A percentile compares a stretch with the other conserved stretches of the same genome.
Evolutionary conservation across 2,329 filamentous ascomycete genomes (phyloP).

Genomic region (Ophiocordyceps camponoti-saundersi): DNA sequence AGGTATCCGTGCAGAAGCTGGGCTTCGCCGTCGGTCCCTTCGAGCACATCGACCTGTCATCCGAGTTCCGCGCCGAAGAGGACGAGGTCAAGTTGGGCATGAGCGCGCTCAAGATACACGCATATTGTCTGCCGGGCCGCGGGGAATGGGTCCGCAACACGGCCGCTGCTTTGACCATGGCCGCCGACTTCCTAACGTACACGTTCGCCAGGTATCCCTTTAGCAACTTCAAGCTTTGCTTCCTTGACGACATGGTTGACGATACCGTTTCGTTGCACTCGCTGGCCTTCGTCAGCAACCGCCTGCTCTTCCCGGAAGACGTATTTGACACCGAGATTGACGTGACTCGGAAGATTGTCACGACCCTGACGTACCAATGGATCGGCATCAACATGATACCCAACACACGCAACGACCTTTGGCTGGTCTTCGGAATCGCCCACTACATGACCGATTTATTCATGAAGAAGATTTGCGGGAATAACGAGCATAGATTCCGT

Average conservation of each 20-base stretch:
- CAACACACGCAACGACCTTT: slow-evolving; percentile 63
- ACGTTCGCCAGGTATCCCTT: slow-evolving; percentile 86
- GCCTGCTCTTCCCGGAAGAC: slow-evolving; percentile 68
- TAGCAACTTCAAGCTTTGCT: slow-evolving; percentile 80
- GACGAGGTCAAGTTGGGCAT: slow-evolving; percentile 82
- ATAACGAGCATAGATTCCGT: slow-evolving; percentile 85
- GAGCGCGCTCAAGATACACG: slow-evolving; percentile 76
- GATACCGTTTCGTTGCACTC: slow-evolving; percentile 67
- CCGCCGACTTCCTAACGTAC: slow-evolving; percentile 81
- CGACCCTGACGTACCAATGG: slow-evolving; percentile 82
- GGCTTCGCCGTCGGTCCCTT: slow-evolving; percentile 92
- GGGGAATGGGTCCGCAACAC: slow-evolving; percentile 73
- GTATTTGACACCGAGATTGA: slow-evolving; percentile 75
- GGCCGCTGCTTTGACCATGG: slow-evolving; percentile 66
- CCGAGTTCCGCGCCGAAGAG: slow-evolving; percentile 75
- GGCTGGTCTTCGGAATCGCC: slow-evolving; percentile 78
- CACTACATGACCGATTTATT: slow-evolving; percentile 94
- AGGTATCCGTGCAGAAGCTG: slow-evolving; percentile 72
- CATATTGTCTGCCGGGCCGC: slow-evolving; percentile 76
- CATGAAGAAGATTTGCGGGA: slow-evolving; percentile 77
- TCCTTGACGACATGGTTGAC: slow-evolving; percentile 72
- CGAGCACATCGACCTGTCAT: slow-evolving; percentile 72
- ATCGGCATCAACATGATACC: slow-evolving; percentile 85
- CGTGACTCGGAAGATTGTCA: slow-evolving; percentile 63
- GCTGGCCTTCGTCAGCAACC: slow-evolving; percentile 72